phyloP scores from a whole-genome alignment of 1,139 yeast species.

The Meyerozyma guilliermondii region DNA sequence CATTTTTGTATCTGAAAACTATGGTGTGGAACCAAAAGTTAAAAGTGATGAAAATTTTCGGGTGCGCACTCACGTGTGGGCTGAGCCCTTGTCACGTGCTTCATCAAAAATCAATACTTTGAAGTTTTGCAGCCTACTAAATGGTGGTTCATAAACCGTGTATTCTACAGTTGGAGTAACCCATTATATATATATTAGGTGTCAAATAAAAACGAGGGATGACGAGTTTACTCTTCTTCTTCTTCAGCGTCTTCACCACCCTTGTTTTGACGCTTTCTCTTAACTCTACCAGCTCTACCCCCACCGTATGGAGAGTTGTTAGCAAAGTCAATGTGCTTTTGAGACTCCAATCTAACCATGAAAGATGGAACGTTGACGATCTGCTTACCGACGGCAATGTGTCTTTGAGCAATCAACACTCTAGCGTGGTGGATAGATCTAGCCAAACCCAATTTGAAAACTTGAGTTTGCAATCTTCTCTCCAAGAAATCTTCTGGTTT shows the following conservation, averaged over 20 bases:
- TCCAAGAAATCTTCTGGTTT: conserved; percentile 99
- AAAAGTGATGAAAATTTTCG: neutral
- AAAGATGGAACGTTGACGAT: conserved; percentile 97
- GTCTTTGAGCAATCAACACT: conserved; percentile 97
- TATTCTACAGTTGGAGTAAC: neutral
- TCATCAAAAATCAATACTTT: neutral
- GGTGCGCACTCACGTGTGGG: conserved; percentile 2
- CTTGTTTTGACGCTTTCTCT: conserved; percentile 90
- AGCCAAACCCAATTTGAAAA: conserved; percentile 99
- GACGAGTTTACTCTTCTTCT: conserved; percentile 44
- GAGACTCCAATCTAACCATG: conserved; percentile 99
- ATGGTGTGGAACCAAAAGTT: neutral
- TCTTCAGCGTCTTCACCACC: conserved; percentile 61
- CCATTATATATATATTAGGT: conserved; percentile 3
- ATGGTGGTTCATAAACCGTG: neutral
- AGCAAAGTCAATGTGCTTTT: conserved; percentile 99
- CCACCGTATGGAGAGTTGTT: conserved; percentile 99
- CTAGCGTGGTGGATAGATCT: conserved; percentile 99
- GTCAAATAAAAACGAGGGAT: conserved; percentile 8
- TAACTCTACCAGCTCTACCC: conserved; percentile 99
- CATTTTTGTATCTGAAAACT: conserved; percentile 44
- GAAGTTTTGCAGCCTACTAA: neutral
- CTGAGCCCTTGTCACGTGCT: conserved; percentile 1
- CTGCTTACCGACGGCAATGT: conserved; percentile 99
- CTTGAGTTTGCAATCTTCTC: conserved; percentile 99